Base-by-base conservation (phyloP, 805 yeast species). In the Nakazawaea wyomingensis region DNA sequence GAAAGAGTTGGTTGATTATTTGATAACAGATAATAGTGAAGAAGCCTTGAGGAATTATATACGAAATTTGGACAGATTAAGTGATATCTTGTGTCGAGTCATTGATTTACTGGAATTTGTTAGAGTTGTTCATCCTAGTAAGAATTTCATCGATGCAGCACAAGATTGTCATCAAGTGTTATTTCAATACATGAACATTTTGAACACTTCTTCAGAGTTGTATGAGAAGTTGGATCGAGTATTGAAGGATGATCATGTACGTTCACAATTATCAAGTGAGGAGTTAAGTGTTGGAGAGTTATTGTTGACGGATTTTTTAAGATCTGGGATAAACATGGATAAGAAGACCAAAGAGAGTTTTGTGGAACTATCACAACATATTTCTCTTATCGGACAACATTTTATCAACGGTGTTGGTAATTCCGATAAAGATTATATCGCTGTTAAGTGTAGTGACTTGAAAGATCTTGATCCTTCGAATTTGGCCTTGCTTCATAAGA, bases 91-190 rank as follows among this genome's bases (percentile, higher is more conserved):
- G 24, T 93, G 99, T 58, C 76, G 96, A 44, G 97, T 88, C 5
- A 90, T 93, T 32, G 99, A 93, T 61, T 73, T 91, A 39, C 91
- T 96, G 29, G 98, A 90, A 53, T 91, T 91, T 64, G 78, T 93
- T 22, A 68, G 98, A 37, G 89, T 88, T 19, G 80, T 83, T 1
- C 98, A 91, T 57, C 97, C 98, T 1, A 75, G 81, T 49, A 67
- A 67, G 39, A 61, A 67, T 14, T 88, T 86, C 72, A 71, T 84
- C 9, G 71, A 70, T 31, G 90, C 89, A 1, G 96, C 99, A 1
- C 96, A 91, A 55, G 72, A 75, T 34, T 84, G 93, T 29, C 96
- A 91, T 57, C 95, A 87, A 52, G 69, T 78, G 49, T 78, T 91
- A 85, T 91, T 83, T 61, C 95, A 89, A 55, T 90, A 82, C 61